Evolutionary conservation across 257 asterid species (phyloP), one percentile per base, ranked within the genome.

Genomic region (Rauvolfia tetraphylla): DNA sequence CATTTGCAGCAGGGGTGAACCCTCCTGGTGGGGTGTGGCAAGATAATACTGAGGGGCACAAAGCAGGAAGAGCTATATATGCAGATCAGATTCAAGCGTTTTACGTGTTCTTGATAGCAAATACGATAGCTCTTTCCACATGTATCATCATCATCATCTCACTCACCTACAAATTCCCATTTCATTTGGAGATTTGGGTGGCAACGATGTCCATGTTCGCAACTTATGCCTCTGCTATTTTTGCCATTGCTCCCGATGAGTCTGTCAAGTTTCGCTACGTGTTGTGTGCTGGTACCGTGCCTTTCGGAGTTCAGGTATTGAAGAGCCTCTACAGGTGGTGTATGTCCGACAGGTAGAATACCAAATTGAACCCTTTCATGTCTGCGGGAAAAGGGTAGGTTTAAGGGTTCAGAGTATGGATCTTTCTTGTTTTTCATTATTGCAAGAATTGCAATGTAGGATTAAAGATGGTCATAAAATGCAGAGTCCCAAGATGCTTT

Each of bases 1-100:
- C 80, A 25, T 77, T 54, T 58, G 56, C 62, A 39, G 75, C 80
- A 20, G 80, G 80, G 23, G 71, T 77, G 36, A 77, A 68, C 58
- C 96, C 93, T 3, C 92, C 92, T 0, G 91, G 93, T 1, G 92
- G 93, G 9, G 85, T 86, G 10, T 89, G 93, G 92, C 89, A 90
- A 65, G 91, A 89, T 8, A 79, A 83, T 67, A 33, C 44, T 29
- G 67, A 20, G 4, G 61, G 34, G 1, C 88, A 78, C 79, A 69
- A 17, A 2, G 90, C 93, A 0, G 93, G 96, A 23, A 58, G 80
- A n/a, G 48, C 93, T 3, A 79, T 90, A 9, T 84, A 88, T 88
- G 89, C 83, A 10, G 80, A 84, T 5, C 72, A 63, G 7, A 80
- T 54, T 13, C 62, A n/a, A 25, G 75, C 77, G 15, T 74, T 68